Percentiles rank a stretch among this genome's conserved stretches.
Evolutionary conservation across 257 asterid genomes (phyloP).

Genomic region (Fraxinus pennsylvanica): DNA sequence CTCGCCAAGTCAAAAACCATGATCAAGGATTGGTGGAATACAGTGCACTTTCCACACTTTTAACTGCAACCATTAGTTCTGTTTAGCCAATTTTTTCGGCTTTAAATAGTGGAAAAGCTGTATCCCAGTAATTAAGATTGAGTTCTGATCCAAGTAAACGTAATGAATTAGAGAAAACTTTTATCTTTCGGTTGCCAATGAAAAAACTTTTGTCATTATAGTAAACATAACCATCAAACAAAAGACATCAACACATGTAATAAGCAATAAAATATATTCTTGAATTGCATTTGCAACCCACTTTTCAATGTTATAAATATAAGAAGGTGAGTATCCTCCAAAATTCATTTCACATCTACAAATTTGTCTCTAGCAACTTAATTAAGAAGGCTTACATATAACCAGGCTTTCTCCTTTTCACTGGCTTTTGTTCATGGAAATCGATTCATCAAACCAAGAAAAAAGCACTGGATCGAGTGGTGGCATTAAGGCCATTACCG

Average conservation of each 20-base stretch:
- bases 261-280: conserved; percentile 26
- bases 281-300: conserved; percentile 4
- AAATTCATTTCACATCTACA: conserved; percentile 10
- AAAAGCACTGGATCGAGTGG: conserved; percentile 2
- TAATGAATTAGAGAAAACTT: not conserved
- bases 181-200: conserved; percentile 20
- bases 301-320: conserved; percentile 22
- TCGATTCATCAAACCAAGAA: conserved; percentile 26
- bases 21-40: conserved; percentile 17
- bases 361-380: conserved; percentile 18
- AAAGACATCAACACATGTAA: conserved; percentile 22
- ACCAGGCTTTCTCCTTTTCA: not conserved
- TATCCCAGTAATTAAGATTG: conserved; percentile 11
- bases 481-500: conserved; percentile 27
- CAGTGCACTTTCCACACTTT: conserved; percentile 8
- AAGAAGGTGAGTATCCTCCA: conserved; percentile 30
- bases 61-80: not conserved
- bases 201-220: conserved; percentile 21
- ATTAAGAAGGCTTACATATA: not conserved
- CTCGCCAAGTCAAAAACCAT: conserved; percentile 4
- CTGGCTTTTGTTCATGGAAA: conserved; percentile 31
- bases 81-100: not conserved
- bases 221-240: conserved; percentile 10
- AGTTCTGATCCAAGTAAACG: conserved; percentile 2
- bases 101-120: conserved; percentile 23